Evolutionary conservation across 139 green algal species (phyloP).

Genomic region (Chlamydomonas applanata): DNA sequence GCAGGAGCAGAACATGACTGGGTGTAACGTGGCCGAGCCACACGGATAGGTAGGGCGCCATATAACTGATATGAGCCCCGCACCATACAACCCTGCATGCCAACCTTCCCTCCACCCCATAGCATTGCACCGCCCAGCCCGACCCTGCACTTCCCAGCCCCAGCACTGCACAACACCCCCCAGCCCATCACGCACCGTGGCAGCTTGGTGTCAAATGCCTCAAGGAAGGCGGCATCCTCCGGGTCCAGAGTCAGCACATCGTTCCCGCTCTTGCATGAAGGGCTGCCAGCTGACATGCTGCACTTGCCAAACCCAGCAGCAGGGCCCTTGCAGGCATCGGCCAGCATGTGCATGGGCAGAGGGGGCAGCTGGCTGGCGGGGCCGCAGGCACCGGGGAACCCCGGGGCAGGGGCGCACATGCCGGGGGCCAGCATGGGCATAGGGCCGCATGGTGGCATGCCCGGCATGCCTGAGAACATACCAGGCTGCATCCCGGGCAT

Average conservation of each 20-base stretch:
- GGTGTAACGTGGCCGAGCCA: too few relatives aligned
- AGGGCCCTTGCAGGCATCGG: neutral
- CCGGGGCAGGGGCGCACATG: neutral
- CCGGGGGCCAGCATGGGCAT: neutral
- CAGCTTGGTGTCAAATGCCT: neutral
- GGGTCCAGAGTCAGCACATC: neutral
- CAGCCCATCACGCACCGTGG: too few relatives aligned
- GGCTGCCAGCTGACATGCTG: neutral
- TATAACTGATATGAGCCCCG: too few relatives aligned
- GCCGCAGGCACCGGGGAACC: neutral
- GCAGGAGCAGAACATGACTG: too few relatives aligned
- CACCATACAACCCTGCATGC: too few relatives aligned
- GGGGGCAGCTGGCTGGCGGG: neutral
- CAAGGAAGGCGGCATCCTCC: too few relatives aligned
- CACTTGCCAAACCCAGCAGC: neutral
- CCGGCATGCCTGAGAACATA: neutral
- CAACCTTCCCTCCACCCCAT: too few relatives aligned
- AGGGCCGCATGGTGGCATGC: neutral
- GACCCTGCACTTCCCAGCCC: too few relatives aligned
- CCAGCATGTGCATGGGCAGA: slow-evolving; percentile 13
- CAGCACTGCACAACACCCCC: too few relatives aligned
- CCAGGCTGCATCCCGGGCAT: neutral
- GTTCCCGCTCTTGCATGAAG: neutral
- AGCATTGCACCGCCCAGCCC: too few relatives aligned
- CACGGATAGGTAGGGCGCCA: too few relatives aligned